Conservation (phyloP, 1,284 basidiomycete species). For the Microbotryum silenes-acaulis region DNA sequence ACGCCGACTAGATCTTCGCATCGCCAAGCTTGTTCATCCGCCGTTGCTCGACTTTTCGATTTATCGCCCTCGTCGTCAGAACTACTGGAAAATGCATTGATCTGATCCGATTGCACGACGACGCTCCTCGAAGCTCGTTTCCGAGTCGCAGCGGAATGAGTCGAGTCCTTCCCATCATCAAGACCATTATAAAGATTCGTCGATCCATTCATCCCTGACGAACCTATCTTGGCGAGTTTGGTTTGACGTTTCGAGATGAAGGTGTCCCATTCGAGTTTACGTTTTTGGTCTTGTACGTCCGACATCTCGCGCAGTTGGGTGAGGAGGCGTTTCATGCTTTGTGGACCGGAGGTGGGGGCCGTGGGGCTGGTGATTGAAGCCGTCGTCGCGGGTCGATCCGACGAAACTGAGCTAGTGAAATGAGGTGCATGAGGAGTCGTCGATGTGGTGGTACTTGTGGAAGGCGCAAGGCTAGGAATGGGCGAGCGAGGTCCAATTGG, state of each 20-base stretch:
- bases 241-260: slow-evolving; percentile 60
- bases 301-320: slow-evolving; percentile 78
- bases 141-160: background rate
- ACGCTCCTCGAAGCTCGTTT: background rate
- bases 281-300: slow-evolving; percentile 66
- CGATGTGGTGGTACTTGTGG: background rate
- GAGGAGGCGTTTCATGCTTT: slow-evolving; percentile 67
- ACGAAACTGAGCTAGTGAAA: background rate
- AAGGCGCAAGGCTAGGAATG: background rate
- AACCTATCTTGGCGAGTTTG: slow-evolving; percentile 36
- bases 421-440: background rate
- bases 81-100: slow-evolving; percentile 39
- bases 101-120: background rate
- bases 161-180: background rate
- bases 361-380: slow-evolving; percentile 12
- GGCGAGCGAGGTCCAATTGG: background rate
- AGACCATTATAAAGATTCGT: background rate
- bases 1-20: slow-evolving; percentile 61
- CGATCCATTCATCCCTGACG: background rate
- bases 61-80: slow-evolving; percentile 30
- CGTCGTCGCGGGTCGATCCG: slow-evolving; percentile 16
- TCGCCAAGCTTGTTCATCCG: slow-evolving; percentile 26
- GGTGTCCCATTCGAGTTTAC: slow-evolving; percentile 75
- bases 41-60: slow-evolving; percentile 31
- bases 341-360: slow-evolving; percentile 45